These are phyloP conservation scores for Scleroderma citrinum DNA, from an alignment of 768 basidiomycete genomes.

Conservation along the genomic window DNA sequence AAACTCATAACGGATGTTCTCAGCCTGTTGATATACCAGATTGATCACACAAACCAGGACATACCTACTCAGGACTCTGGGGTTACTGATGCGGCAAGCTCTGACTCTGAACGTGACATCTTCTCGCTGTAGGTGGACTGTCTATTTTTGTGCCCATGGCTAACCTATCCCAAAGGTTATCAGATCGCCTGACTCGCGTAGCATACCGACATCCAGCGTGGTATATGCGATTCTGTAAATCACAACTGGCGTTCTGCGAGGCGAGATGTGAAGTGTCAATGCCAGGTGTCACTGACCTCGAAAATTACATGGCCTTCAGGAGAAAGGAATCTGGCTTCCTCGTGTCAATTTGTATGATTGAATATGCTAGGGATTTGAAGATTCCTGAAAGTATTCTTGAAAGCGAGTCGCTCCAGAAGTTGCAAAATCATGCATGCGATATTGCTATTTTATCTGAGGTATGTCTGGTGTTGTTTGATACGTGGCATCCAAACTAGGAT, in stretches of 20 bases:
- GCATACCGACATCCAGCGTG: constrained; percentile 33
- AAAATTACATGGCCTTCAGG: constrained; percentile 41
- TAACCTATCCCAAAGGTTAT: constrained; percentile 28
- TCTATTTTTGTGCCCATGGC: constrained; percentile 4
- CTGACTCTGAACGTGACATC: constrained; percentile 10
- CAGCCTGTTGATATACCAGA: constrained; percentile 32
- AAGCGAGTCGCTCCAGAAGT: constrained; percentile 21
- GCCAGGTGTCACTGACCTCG: constrained; percentile 30
- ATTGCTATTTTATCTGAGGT: constrained; percentile 53
- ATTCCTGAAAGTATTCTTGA: constrained; percentile 28
- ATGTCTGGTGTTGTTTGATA: constrained; percentile 10
- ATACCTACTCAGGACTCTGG: constrained; percentile 24
- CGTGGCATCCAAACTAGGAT: no score
- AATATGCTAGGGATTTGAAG: constrained; percentile 43
- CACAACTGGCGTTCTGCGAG: constrained; percentile 29
- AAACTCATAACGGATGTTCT: constrained; percentile 46
- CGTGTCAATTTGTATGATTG: constrained; percentile 47
- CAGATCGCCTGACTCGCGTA: constrained; percentile 32
- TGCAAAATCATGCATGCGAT: constrained; percentile 41
- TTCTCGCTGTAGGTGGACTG: constrained; percentile 18
- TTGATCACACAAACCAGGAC: background rate
- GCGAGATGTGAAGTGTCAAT: constrained; percentile 29
- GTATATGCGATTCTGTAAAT: constrained; percentile 36
- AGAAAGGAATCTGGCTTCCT: constrained; percentile 44
- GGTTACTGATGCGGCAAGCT: constrained; percentile 10